phyloP scores from a whole-genome alignment of 352 stramenopile genomes.

The Phytopythium oedochilum region DNA sequence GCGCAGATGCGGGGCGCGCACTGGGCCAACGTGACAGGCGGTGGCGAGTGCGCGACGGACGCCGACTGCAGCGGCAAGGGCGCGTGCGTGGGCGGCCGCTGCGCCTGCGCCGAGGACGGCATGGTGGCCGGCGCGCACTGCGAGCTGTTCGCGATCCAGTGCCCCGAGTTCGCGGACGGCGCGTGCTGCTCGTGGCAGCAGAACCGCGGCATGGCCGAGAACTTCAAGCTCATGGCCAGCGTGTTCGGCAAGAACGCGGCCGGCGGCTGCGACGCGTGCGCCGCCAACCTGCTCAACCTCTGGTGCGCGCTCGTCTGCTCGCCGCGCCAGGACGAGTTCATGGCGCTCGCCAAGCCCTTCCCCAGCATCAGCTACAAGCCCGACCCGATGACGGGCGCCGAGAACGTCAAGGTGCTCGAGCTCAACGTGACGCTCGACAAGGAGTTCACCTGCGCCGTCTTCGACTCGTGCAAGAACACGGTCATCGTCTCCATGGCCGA shows the following conservation, averaged over 20 bases:
- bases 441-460: constrained; percentile 68
- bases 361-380: constrained; percentile 64
- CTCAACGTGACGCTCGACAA: constrained; percentile 72
- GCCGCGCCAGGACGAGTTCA: constrained; percentile 65
- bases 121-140: constrained; percentile 72
- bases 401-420: constrained; percentile 78
- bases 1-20: constrained; percentile 26
- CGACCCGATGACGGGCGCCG: constrained; percentile 70
- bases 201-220: constrained; percentile 84
- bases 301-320: constrained; percentile 87
- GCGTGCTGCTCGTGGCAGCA: constrained; percentile 90
- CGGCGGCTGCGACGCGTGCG: constrained; percentile 77
- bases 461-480: constrained; percentile 86
- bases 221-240: constrained; percentile 72
- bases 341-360: constrained; percentile 59
- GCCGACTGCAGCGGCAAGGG: constrained; percentile 61
- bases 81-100: constrained; percentile 32
- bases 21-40: constrained; percentile 59
- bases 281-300: constrained; percentile 79
- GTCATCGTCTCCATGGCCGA: constrained; percentile 66
- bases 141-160: constrained; percentile 72
- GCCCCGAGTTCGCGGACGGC: constrained; percentile 70
- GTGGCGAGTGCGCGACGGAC: constrained; percentile 42
- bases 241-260: constrained; percentile 67
- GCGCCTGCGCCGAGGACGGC: constrained; percentile 55